Base-by-base conservation (phyloP, 2,329 filamentous ascomycete species). In the Phialophora expanda region DNA sequence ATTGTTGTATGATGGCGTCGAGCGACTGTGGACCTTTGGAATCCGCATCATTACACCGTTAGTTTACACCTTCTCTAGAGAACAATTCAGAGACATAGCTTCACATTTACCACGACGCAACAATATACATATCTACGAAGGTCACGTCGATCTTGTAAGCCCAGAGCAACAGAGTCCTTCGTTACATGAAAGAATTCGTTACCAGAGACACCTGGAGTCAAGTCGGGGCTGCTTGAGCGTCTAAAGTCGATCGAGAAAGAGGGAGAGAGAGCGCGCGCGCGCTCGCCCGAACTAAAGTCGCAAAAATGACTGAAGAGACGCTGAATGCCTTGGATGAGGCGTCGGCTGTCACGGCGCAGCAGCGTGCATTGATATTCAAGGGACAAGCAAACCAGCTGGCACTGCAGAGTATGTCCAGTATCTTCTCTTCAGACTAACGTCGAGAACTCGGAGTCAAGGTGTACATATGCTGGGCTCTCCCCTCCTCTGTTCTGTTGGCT, bases 71-170 rank as follows among this genome's bases (percentile, higher is more conserved):
- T 51, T 51, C 48, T 51, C 48, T 26, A 51, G 48, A 51, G 48
- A 51, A 24, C 48, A 26, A 22, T 51, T 51, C 48, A 51, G 24
- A 51, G 48, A 51, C 48, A 51, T 26, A 51, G 20, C 48, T 51
- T 26, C 12, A 51, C 38, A 44, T 20, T 8, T 20, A n/a, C 17
- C 38, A 44, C 17, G 38, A 44, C 3, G 17, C 6, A 8, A n/a
- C 38, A 3, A 44, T 7, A 44, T n/a, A 44, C 5, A 17, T 44
- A 34, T 0, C 1, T n/a, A 6, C 12, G 6, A 2, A n/a, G 38
- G 14, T n/a, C 2, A 8, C 2, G 38, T 44, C 38, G 6, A 44
- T 44, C 17, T n/a, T 20, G 38, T 2, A 44, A 44, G 17, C 38
- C 3, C 7, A 3, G 34, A 41, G 34, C 34, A 17, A 41, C 4